These are phyloP conservation scores for Lactarius sanguifluus DNA, from an alignment of 768 basidiomycete genomes.

Conservation along the genomic window DNA sequence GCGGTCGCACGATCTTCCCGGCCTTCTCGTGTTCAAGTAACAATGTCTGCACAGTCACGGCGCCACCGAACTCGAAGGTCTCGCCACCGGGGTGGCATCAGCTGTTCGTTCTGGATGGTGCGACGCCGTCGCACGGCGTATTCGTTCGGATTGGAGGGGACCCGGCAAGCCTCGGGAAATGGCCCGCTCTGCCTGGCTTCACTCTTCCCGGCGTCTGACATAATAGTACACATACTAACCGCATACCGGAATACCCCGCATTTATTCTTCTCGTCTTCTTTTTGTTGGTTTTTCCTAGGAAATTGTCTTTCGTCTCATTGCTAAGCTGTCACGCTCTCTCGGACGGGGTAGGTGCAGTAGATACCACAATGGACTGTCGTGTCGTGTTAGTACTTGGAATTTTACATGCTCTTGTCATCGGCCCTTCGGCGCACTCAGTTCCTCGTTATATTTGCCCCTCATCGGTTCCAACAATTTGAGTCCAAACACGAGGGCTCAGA, in stretches of 20 bases:
- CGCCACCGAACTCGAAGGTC: constrained; percentile 66
- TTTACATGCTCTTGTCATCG: neutral
- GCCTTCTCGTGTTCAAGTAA: constrained; percentile 60
- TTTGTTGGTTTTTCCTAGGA: too few species aligned
- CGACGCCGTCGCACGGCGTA: neutral
- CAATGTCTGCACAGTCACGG: constrained; percentile 73
- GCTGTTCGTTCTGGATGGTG: neutral
- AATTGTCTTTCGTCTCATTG: too few species aligned
- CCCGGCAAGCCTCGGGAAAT: constrained; percentile 53
- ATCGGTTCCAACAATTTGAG: too few species aligned
- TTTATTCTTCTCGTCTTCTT: neutral
- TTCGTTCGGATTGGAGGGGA: neutral
- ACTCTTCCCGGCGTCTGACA: constrained; percentile 55
- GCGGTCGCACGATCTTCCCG: constrained; percentile 68
- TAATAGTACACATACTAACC: neutral
- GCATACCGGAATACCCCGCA: neutral
- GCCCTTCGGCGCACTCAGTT: too few species aligned
- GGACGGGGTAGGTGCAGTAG: neutral
- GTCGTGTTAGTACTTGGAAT: neutral
- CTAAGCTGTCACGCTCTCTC: neutral
- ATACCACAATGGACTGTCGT: neutral
- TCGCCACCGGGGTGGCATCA: constrained; percentile 45
- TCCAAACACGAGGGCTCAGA: too few species aligned
- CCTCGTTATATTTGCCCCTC: too few species aligned
- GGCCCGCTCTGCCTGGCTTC: constrained; percentile 71